Conservation (phyloP, 495 filamentous ascomycete genomes). For the Talaromyces nanjingensis region DNA sequence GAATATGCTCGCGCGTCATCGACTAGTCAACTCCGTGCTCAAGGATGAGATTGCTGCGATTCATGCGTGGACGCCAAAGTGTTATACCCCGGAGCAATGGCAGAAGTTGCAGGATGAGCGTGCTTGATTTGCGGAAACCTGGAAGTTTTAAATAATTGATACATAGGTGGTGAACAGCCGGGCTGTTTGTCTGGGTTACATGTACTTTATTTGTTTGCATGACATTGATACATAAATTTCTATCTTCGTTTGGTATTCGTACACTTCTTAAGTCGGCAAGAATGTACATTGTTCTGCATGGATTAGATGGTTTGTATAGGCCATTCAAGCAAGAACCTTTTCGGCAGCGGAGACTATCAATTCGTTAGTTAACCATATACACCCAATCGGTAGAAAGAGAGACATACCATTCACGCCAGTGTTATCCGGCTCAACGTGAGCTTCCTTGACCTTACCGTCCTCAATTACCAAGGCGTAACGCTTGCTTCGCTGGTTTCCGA, state of each 20-base stretch:
- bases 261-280: not conserved
- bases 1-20: conserved; percentile 78
- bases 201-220: not conserved
- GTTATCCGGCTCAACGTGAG: conserved; percentile 87
- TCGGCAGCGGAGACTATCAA: conserved; percentile 59
- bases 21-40: conserved; percentile 78
- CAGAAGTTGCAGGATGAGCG: conserved; percentile 53
- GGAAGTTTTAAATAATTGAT: not conserved
- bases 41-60: conserved; percentile 92
- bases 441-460: conserved; percentile 67
- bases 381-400: not conserved
- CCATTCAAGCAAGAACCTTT: conserved; percentile 56
- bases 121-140: not conserved
- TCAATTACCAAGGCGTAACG: conserved; percentile 77
- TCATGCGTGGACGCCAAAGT: conserved; percentile 98
- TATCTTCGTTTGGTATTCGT: not conserved
- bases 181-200: conserved; percentile 1
- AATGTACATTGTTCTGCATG: not conserved
- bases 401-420: conserved; percentile 73
- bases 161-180: not conserved
- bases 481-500: conserved; percentile 81
- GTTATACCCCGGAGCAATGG: conserved; percentile 93
- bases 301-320: no score
- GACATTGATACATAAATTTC: not conserved
- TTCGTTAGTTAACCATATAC: not conserved